A percentile compares a stretch with the other conserved stretches of the same genome.
Evolutionary conservation across 495 filamentous ascomycete species (phyloP).

Genomic region (Podospora conica): DNA sequence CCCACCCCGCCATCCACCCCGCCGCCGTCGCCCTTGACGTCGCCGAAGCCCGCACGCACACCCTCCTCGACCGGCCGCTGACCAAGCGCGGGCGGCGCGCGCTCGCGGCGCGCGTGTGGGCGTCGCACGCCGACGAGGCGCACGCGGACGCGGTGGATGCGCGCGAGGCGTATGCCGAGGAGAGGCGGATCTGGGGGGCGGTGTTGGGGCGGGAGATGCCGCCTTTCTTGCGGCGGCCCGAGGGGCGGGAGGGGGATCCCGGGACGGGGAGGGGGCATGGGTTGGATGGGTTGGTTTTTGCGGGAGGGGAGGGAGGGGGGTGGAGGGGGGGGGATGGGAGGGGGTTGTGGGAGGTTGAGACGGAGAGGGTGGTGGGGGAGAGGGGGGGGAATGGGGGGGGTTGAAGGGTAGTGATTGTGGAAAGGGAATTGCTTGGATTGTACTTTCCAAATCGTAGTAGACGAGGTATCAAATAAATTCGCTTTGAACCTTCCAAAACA

Average conservation of each 20-base stretch:
- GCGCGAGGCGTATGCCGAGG: conserved; percentile 46
- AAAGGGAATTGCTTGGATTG: neutral
- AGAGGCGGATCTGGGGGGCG: conserved; percentile 50
- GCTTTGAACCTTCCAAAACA: neutral
- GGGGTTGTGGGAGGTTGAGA: conserved; percentile 9
- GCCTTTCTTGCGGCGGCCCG: conserved; percentile 48
- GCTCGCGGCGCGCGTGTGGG: conserved; percentile 23
- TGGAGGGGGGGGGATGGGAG: conserved; percentile 7
- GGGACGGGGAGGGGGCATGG: neutral
- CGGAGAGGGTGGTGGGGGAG: neutral
- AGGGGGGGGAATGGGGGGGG: conserved; percentile 3
- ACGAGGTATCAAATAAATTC: neutral
- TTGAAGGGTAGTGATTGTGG: neutral
- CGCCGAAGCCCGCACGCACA: conserved; percentile 27
- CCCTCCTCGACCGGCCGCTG: conserved; percentile 17
- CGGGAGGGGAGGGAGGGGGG: conserved; percentile 40
- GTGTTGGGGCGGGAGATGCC: conserved; percentile 34
- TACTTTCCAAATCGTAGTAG: too few relatives aligned
- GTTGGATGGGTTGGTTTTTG: conserved; percentile 29
- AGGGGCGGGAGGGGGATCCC: neutral
- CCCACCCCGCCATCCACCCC: conserved; percentile 8
- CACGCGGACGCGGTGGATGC: conserved; percentile 52
- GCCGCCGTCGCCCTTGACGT: conserved; percentile 14
- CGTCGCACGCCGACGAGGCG: conserved; percentile 38
- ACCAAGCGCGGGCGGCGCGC: conserved; percentile 12